Evolutionary conservation across 257 asterid genomes (phyloP).

Genomic region (Cordia subcordata): DNA sequence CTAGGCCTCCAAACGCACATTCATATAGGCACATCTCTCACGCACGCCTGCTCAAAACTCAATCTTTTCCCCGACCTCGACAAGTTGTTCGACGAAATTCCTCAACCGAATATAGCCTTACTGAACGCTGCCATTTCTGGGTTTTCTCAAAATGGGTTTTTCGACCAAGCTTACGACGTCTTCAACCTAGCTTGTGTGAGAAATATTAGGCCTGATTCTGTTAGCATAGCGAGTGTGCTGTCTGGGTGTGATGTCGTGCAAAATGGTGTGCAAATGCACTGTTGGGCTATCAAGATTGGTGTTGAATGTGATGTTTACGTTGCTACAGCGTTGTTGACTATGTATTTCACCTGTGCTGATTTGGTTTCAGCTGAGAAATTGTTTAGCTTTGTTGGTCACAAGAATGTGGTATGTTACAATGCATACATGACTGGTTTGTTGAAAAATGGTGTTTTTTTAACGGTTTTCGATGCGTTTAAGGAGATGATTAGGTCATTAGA

Average conservation of each 20-base stretch:
- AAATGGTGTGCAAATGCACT: slow-evolving; percentile 59
- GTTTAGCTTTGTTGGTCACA: slow-evolving; percentile 42
- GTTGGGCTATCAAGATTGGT: slow-evolving; percentile 72
- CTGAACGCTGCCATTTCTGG: slow-evolving; percentile 75
- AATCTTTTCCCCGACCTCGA: slow-evolving; percentile 30
- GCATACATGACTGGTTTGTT: slow-evolving; percentile 71
- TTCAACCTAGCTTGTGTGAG: slow-evolving; percentile 32
- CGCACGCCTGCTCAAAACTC: slow-evolving; percentile 56
- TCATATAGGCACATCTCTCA: slow-evolving; percentile 65
- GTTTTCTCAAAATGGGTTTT: slow-evolving; percentile 48
- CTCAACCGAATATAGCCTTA: slow-evolving; percentile 39
- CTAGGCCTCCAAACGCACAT: slow-evolving; percentile 32
- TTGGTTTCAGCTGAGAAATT: slow-evolving; percentile 46
- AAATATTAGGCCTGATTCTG: slow-evolving; percentile 47
- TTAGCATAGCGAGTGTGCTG: slow-evolving; percentile 54
- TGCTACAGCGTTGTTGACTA: slow-evolving; percentile 59
- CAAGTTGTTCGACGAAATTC: slow-evolving; percentile 80
- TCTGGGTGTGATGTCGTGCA: slow-evolving; percentile 40
- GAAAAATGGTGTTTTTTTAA: slow-evolving; percentile 44
- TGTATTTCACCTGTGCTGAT: slow-evolving; percentile 58
- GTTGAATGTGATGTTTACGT: slow-evolving; percentile 53
- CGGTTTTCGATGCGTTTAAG: slow-evolving; percentile 46
- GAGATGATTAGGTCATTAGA: slow-evolving; percentile 46
- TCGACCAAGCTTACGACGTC: slow-evolving; percentile 33
- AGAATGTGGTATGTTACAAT: slow-evolving; percentile 61